phyloP scores from a whole-genome alignment of 2,329 filamentous ascomycete genomes.

The Coleophoma eucalyptorum region DNA sequence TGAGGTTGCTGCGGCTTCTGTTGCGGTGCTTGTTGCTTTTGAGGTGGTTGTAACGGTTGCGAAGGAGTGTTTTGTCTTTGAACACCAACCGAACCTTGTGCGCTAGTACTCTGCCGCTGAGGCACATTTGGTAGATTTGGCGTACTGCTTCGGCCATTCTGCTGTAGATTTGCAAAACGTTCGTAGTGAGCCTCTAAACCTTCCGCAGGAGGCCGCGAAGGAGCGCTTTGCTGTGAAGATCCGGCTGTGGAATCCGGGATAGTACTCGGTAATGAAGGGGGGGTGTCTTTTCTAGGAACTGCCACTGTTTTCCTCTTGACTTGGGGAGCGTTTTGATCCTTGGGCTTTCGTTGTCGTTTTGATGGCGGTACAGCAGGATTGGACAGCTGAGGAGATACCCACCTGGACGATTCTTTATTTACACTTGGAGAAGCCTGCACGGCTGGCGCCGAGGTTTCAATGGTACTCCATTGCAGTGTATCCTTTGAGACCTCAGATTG shows the following conservation, averaged over 20 bases:
- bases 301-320: constrained; percentile 16
- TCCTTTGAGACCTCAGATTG: constrained; percentile 15
- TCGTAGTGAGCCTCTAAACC: constrained; percentile 29
- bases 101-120: constrained; percentile 12
- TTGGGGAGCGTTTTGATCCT: constrained; percentile 21
- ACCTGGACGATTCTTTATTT: too few relatives aligned
- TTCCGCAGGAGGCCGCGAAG: constrained; percentile 24
- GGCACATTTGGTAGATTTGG: constrained; percentile 18
- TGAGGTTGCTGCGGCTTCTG: constrained; percentile 17
- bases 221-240: constrained; percentile 4
- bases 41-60: constrained; percentile 17
- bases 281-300: neutral
- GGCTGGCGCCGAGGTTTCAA: constrained; percentile 10
- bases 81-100: constrained; percentile 16
- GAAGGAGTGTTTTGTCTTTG: constrained; percentile 22
- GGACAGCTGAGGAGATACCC: neutral
- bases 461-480: constrained; percentile 20
- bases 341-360: constrained; percentile 35
- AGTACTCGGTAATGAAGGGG: constrained; percentile 12
- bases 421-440: constrained; percentile 1
- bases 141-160: constrained; percentile 22
- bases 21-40: constrained; percentile 18
- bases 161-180: constrained; percentile 22
- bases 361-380: constrained; percentile 24
- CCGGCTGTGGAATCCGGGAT: constrained; percentile 23